Evolutionary conservation across 2,329 filamentous ascomycete species (phyloP).

Genomic region (Pestalotiopsis fici): DNA sequence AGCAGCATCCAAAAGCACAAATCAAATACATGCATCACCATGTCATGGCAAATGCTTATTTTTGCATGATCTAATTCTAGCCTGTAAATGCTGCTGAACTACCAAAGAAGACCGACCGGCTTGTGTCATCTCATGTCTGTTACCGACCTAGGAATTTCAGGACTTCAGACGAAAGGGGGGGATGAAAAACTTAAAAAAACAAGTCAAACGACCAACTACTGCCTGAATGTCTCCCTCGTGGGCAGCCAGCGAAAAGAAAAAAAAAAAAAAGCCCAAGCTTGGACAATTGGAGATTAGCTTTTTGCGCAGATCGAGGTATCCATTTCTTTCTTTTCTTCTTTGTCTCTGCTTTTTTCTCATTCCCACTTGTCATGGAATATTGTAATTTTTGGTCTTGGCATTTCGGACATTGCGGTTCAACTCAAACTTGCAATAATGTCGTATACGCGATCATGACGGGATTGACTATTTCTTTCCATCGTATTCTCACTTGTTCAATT

Average conservation of each 20-base stretch:
- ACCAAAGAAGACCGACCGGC: too few relatives aligned
- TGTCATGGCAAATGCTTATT: background rate
- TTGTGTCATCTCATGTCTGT: background rate
- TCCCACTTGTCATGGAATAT: background rate
- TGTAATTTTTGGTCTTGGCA: background rate
- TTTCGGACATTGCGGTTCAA: background rate
- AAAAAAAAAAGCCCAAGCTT: background rate
- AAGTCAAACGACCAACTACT: background rate
- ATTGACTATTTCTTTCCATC: too few relatives aligned
- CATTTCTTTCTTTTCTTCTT: too few relatives aligned
- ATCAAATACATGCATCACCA: background rate
- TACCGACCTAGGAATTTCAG: background rate
- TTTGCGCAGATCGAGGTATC: too few relatives aligned
- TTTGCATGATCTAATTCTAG: background rate
- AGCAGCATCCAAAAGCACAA: background rate
- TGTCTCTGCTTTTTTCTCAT: background rate
- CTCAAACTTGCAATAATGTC: background rate
- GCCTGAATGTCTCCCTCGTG: too few relatives aligned
- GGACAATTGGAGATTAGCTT: too few relatives aligned
- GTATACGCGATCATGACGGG: background rate
- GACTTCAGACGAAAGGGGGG: background rate
- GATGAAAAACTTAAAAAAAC: background rate
- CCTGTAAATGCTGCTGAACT: background rate
- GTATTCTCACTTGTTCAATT: too few relatives aligned
- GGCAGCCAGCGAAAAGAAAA: background rate